Evolutionary conservation across 805 yeast species (phyloP).

Genomic region (Sungouiella blattae): DNA sequence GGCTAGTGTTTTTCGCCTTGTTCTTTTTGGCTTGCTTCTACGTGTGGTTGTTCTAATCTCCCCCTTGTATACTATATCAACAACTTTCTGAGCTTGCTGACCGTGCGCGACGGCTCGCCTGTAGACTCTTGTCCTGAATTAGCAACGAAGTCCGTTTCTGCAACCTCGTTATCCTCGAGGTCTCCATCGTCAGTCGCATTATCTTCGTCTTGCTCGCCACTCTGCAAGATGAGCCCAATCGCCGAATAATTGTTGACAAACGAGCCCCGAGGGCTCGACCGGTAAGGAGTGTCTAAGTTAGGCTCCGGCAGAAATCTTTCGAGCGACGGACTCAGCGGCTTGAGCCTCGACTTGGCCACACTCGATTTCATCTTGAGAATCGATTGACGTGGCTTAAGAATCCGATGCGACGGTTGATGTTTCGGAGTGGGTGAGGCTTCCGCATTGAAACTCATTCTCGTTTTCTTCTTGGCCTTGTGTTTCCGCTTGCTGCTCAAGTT

Average conservation of each 20-base stretch:
- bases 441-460: background rate
- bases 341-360: background rate
- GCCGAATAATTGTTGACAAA: slow-evolving; percentile 8
- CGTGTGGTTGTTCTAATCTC: slow-evolving; percentile 31
- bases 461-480: slow-evolving; percentile 1
- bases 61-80: background rate
- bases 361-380: slow-evolving; percentile 27
- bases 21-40: slow-evolving; percentile 39
- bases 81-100: slow-evolving; percentile 4
- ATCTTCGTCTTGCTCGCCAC: too few relatives aligned
- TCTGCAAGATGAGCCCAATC: slow-evolving; percentile 6
- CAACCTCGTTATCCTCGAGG: background rate
- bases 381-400: slow-evolving; percentile 38
- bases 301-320: too few relatives aligned
- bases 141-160: too few relatives aligned
- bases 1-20: slow-evolving; percentile 37
- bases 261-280: slow-evolving; percentile 15
- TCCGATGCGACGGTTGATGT: slow-evolving; percentile 41
- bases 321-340: background rate
- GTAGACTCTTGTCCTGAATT: too few relatives aligned
- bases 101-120: slow-evolving; percentile 2
- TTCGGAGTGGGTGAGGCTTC: slow-evolving; percentile 33
- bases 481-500: slow-evolving; percentile 8
- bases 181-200: background rate
- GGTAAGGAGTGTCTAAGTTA: slow-evolving; percentile 3